Percentiles rank a stretch among this genome's conserved stretches.
Evolutionary conservation across 345 rosid species (phyloP).

Genomic region (Kandelia obovata): DNA sequence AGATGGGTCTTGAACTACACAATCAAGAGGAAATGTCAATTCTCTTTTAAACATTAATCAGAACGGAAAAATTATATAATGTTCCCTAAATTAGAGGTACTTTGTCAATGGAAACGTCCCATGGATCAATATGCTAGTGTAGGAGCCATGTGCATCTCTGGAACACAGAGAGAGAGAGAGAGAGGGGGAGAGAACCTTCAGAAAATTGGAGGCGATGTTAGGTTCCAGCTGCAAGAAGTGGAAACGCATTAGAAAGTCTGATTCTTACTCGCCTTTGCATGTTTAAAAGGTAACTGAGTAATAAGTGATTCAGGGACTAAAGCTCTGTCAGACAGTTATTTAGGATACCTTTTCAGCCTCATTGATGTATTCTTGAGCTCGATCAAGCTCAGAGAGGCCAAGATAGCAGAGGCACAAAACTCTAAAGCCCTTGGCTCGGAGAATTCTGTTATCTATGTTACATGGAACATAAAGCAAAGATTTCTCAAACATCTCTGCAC

Average conservation of each 20-base stretch:
- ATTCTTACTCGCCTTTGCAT: not conserved
- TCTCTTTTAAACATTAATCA: conserved; percentile 3
- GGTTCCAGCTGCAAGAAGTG: conserved; percentile 79
- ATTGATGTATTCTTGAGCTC: conserved; percentile 76
- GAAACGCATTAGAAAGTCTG: conserved; percentile 12
- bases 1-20: conserved; percentile 83
- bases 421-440: conserved; percentile 90
- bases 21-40: conserved; percentile 20
- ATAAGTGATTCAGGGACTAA: conserved; percentile 1
- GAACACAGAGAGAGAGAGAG: too few relatives aligned
- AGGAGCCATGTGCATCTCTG: not conserved
- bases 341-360: conserved; percentile 84
- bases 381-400: conserved; percentile 72
- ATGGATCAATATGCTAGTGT: not conserved
- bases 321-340: conserved; percentile 6
- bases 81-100: too few relatives aligned
- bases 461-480: conserved; percentile 83
- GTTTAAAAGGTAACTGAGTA: not conserved
- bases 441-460: conserved; percentile 58
- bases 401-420: conserved; percentile 90
- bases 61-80: not conserved
- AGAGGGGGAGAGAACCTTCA: conserved; percentile 56
- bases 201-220: conserved; percentile 73
- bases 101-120: not conserved
- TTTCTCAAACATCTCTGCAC: conserved; percentile 91